These are phyloP conservation scores for Diophrys sp. DNA, from an alignment of 73 alveolate genomes.

Conservation along the genomic window DNA sequence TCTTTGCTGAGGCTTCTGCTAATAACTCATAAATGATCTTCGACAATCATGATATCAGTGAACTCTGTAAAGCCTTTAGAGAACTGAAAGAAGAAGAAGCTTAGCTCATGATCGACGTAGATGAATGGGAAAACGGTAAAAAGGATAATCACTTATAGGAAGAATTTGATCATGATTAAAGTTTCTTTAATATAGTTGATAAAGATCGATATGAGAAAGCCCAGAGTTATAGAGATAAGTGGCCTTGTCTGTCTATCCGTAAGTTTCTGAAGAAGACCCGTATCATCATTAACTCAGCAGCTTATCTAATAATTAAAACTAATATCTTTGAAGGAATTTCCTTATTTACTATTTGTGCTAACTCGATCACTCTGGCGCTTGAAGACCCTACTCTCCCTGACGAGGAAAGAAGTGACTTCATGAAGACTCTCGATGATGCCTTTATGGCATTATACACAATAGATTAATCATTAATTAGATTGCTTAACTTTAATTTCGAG, in stretches of 20 bases:
- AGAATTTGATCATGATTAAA: slow-evolving; percentile 13
- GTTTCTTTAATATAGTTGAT: slow-evolving; percentile 36
- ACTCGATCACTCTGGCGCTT: slow-evolving; percentile 74
- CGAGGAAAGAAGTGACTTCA: slow-evolving; percentile 5
- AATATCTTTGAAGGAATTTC: slow-evolving; percentile 50
- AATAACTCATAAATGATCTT: not conserved
- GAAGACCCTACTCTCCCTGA: slow-evolving; percentile 75
- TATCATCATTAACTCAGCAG: slow-evolving; percentile 21
- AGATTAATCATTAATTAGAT: no score
- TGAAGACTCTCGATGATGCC: slow-evolving; percentile 22
- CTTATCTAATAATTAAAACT: slow-evolving; percentile 22
- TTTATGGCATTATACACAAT: slow-evolving; percentile 47
- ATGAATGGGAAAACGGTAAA: no score
- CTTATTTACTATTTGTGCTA: slow-evolving; percentile 42
- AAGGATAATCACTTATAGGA: no score
- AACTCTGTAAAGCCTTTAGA: not conserved
- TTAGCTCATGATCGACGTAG: slow-evolving; percentile 4
- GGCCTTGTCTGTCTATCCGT: slow-evolving; percentile 45
- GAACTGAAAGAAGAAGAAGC: not conserved
- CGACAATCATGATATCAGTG: not conserved
- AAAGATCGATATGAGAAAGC: slow-evolving; percentile 35
- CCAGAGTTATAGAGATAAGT: slow-evolving; percentile 44
- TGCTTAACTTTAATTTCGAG: no score
- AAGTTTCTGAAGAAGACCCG: slow-evolving; percentile 15
- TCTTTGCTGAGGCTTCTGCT: not conserved